These are phyloP conservation scores for Ramularia collo-cygni DNA, from an alignment of 2,329 filamentous ascomycete species.

Conservation along the genomic window DNA sequence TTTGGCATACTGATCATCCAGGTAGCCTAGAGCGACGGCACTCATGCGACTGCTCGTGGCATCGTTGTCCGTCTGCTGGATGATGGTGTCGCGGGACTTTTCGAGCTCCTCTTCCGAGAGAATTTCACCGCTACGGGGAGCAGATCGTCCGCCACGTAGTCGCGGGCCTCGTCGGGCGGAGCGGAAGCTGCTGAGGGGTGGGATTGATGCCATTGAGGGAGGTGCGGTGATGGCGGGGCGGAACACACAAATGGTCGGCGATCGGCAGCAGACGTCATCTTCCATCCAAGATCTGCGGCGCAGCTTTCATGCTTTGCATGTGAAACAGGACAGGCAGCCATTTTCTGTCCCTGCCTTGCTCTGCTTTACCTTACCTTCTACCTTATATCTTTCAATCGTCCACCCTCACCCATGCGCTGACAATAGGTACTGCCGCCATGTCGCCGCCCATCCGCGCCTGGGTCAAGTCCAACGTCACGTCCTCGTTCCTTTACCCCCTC, in stretches of 20 bases:
- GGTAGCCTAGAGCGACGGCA: conserved; percentile 77
- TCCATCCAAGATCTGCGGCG: neutral
- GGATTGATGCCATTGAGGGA: conserved; percentile 48
- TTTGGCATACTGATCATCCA: conserved; percentile 71
- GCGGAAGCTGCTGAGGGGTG: conserved; percentile 63
- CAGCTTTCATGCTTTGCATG: neutral
- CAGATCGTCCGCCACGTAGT: conserved; percentile 39
- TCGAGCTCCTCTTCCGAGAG: conserved; percentile 27
- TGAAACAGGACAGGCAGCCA: conserved; percentile 1
- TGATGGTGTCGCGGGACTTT: conserved; percentile 58
- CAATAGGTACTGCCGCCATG: too few species aligned
- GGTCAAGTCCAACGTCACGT: conserved; percentile 28
- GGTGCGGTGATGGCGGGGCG: neutral
- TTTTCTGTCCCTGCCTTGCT: too few species aligned
- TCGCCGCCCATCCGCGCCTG: conserved; percentile 15
- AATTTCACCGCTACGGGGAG: neutral
- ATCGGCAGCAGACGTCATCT: conserved; percentile 3
- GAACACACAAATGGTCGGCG: neutral
- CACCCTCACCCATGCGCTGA: too few species aligned
- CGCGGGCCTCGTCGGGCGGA: conserved; percentile 43
- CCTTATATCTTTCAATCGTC: too few species aligned
- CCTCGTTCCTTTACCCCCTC: conserved; percentile 29
- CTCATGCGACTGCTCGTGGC: conserved; percentile 83
- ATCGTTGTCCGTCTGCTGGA: conserved; percentile 88
- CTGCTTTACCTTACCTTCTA: too few species aligned